Percentiles rank a stretch among this genome's conserved stretches.
Conservation (phyloP, 2,329 filamentous ascomycete genomes). For the Plectosphaerella plurivora region DNA sequence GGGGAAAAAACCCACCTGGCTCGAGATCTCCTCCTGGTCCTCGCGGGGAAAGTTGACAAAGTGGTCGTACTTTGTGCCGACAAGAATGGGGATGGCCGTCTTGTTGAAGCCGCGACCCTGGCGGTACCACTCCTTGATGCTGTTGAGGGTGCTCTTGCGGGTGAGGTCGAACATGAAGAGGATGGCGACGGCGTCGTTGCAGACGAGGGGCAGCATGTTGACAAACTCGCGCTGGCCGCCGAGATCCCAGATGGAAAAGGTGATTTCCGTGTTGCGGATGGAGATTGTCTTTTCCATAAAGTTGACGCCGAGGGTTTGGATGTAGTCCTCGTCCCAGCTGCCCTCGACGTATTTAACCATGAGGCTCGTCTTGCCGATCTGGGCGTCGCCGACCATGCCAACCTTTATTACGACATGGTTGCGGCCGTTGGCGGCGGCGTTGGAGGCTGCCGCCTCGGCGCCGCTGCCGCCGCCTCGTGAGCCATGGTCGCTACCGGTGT, state of each 20-base stretch:
- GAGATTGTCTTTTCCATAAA: slow-evolving; percentile 99
- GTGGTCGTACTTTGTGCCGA: slow-evolving; percentile 98
- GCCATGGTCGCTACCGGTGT: slow-evolving; percentile 39
- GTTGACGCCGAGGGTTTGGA: slow-evolving; percentile 96
- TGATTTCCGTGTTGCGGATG: slow-evolving; percentile 98
- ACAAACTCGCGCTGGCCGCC: slow-evolving; percentile 98
- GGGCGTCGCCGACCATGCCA: slow-evolving; percentile 97
- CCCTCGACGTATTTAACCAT: slow-evolving; percentile 99
- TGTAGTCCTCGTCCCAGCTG: slow-evolving; percentile 99
- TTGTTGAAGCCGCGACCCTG: slow-evolving; percentile 99
- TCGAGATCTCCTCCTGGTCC: slow-evolving; percentile 97
- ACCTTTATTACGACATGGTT: slow-evolving; percentile 96
- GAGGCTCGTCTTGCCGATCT: slow-evolving; percentile 97
- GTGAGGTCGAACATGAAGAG: slow-evolving; percentile 99
- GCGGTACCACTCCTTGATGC: slow-evolving; percentile 99
- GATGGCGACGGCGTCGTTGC: slow-evolving; percentile 97
- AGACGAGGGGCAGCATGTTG: slow-evolving; percentile 99
- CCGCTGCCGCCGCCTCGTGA: slow-evolving; percentile 31
- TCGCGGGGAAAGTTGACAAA: slow-evolving; percentile 98
- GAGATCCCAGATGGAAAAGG: slow-evolving; percentile 98
- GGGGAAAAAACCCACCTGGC: slow-evolving; percentile 59
- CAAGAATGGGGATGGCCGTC: slow-evolving; percentile 96
- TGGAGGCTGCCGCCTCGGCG: slow-evolving; percentile 22
- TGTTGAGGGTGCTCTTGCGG: slow-evolving; percentile 95
- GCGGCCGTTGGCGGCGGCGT: slow-evolving; percentile 39